Base-by-base conservation (phyloP, 306 rosid species). In the Sicyos edulis region DNA sequence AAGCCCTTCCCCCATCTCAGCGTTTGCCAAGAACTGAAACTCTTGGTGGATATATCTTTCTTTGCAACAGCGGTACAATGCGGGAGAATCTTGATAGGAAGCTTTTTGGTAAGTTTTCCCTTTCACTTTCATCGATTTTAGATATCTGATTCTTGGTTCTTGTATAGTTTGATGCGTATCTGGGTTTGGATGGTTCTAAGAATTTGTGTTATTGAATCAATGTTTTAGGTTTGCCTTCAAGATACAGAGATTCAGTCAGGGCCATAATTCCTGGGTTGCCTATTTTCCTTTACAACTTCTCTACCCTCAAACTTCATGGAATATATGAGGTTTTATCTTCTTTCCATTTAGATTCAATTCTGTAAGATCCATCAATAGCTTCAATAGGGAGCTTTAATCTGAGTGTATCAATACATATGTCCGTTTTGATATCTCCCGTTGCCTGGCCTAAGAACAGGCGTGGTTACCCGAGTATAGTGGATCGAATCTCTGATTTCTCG, bases 251-350 rank as follows among this genome's bases (percentile, higher is more conserved):
- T 71, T 93, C 98, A 53, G 95, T 93, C 22, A 76, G 98, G 76
- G 86, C 95, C 10, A 93, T 93, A 15, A 87, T 95, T 81, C 98
- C 98, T 1, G 97, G 98, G 73, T 51, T 93, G 82, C 98, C 98
- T 44, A 92, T 93, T 55, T 93, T 93, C 81, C 95, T 93, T 21
- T 93, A 93, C 89, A 93, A 93, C 82, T 93, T 88, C 83, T 90
- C 95, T 26, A 26, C 29, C 68, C 97, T 88, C 85, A 96, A 93
- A 81, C 98, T 93, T 83, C 98, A 93, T 66, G 98, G 98, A 45
- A 82, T 93, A 77, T 93, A 90, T 78, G 97, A 93, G 98, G 98
- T 92, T 61, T 29, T 26, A 77, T 75, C 47, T 22, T 15, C 53
- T 68, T 7, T 22, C 10, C 10, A 42, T 47, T 47, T 26, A 67